Evolutionary conservation across 768 basidiomycete genomes (phyloP).

Genomic region (Mycena indigotica): DNA sequence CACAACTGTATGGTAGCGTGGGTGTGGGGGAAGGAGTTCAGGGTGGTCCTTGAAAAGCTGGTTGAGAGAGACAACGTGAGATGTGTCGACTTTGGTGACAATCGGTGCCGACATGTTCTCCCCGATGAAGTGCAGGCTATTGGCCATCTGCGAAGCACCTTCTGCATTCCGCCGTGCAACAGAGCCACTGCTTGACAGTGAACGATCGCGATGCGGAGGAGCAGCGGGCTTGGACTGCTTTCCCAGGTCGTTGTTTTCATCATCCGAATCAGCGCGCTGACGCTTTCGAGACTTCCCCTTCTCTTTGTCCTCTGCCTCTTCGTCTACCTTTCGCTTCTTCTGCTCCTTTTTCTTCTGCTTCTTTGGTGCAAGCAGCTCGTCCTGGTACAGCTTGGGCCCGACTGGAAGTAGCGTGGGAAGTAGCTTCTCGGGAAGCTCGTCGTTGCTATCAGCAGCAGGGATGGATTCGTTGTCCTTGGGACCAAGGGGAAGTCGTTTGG

Average conservation of each 20-base stretch:
- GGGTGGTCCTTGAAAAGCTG: not conserved
- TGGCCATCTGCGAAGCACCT: not conserved
- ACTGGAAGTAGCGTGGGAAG: not conserved
- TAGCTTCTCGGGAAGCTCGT: not conserved
- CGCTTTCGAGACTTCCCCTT: not conserved
- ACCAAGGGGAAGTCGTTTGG: not conserved
- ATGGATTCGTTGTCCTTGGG: not conserved
- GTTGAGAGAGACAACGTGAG: slow-evolving; percentile 11
- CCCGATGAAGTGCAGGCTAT: slow-evolving; percentile 1
- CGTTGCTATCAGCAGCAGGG: not conserved
- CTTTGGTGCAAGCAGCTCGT: not conserved
- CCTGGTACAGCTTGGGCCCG: not conserved
- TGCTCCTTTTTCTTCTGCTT: not conserved
- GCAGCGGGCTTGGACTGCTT: not conserved
- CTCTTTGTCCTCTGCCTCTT: not conserved
- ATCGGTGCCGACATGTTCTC: slow-evolving; percentile 11
- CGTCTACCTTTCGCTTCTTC: not conserved
- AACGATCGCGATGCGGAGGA: not conserved
- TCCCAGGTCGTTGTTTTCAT: not conserved
- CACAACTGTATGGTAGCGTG: not conserved
- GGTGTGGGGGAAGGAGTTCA: slow-evolving; percentile 5
- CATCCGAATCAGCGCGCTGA: not conserved
- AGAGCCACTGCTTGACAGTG: not conserved
- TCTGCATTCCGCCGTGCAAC: slow-evolving; percentile 3
- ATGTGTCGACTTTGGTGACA: slow-evolving; percentile 12